Percentiles rank a stretch among this genome's conserved stretches.
phyloP scores from a whole-genome alignment of 2,329 filamentous ascomycete genomes.

The Diaporthe citriasiana region DNA sequence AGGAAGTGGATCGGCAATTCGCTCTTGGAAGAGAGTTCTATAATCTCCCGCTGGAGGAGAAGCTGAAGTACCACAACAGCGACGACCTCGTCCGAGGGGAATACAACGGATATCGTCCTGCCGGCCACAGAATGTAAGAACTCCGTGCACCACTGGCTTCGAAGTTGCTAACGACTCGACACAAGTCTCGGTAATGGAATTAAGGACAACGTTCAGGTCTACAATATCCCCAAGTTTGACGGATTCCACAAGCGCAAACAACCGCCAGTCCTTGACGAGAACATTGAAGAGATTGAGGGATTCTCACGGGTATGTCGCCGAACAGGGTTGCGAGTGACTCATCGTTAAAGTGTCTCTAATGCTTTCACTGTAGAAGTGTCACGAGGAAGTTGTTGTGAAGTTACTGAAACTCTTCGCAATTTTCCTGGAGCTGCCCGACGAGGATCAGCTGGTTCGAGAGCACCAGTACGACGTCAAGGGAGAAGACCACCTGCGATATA shows the following conservation, averaged over 20 bases:
- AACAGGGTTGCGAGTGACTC: neutral
- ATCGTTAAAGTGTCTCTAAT: constrained; percentile 46
- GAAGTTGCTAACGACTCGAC: neutral
- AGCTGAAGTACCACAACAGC: constrained; percentile 65
- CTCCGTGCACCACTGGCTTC: too few relatives aligned
- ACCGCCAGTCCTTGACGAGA: constrained; percentile 61
- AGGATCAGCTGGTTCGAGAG: constrained; percentile 67
- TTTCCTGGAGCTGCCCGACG: constrained; percentile 70
- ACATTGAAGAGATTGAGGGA: constrained; percentile 68
- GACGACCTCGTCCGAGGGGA: constrained; percentile 63
- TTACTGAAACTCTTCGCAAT: constrained; percentile 73
- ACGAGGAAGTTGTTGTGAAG: constrained; percentile 68
- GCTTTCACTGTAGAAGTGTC: constrained; percentile 52
- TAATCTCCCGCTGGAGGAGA: constrained; percentile 68
- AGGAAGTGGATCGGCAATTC: constrained; percentile 71
- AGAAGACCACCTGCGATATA: constrained; percentile 74
- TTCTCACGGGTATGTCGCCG: constrained; percentile 55
- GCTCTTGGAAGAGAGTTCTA: constrained; percentile 69
- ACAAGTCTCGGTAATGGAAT: constrained; percentile 51
- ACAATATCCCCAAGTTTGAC: constrained; percentile 55
- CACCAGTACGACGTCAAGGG: constrained; percentile 71
- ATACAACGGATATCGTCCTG: constrained; percentile 70
- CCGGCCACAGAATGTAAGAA: constrained; percentile 53
- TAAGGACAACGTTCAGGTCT: constrained; percentile 56
- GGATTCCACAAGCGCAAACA: constrained; percentile 51